Conservation (phyloP, 495 filamentous ascomycete genomes). For the Saxophila tyrrhenica region DNA sequence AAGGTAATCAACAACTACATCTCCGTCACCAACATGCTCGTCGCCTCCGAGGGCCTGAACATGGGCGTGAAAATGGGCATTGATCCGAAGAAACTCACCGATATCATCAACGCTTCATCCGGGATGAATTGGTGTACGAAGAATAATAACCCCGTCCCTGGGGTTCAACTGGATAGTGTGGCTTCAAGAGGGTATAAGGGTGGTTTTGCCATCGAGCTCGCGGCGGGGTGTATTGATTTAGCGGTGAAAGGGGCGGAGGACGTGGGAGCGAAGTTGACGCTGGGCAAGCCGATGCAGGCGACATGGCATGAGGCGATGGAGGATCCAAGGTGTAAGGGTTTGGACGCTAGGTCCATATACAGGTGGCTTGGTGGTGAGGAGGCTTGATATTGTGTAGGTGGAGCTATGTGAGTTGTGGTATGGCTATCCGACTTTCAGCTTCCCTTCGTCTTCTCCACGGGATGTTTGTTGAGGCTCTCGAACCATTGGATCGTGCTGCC, state of each 20-base stretch:
- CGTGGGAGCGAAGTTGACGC: slow-evolving; percentile 51
- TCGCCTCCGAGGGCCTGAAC: slow-evolving; percentile 22
- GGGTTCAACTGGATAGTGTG: slow-evolving; percentile 16
- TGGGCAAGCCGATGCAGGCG: slow-evolving; percentile 51
- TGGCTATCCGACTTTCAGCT: too few species aligned
- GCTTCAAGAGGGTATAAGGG: slow-evolving; percentile 20
- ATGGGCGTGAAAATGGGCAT: slow-evolving; percentile 20
- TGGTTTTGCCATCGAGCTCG: slow-evolving; percentile 21
- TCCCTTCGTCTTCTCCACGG: slow-evolving; percentile 34
- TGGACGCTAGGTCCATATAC: slow-evolving; percentile 38
- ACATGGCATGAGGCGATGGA: slow-evolving; percentile 56
- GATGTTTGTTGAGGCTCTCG: slow-evolving; percentile 50
- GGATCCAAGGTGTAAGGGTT: slow-evolving; percentile 49
- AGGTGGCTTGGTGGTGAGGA: not conserved
- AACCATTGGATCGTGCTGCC: slow-evolving; percentile 56
- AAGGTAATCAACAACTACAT: slow-evolving; percentile 27
- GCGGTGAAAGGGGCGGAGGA: slow-evolving; percentile 63
- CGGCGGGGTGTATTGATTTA: slow-evolving; percentile 46
- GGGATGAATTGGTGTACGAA: slow-evolving; percentile 21
- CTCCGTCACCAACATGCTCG: slow-evolving; percentile 17
- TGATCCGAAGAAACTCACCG: slow-evolving; percentile 19
- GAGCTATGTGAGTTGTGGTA: too few species aligned
- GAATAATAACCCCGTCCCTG: slow-evolving; percentile 22
- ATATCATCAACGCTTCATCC: slow-evolving; percentile 21
- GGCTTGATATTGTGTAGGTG: not conserved